These are phyloP conservation scores for Apiospora kogelbergensis DNA, from an alignment of 2,329 filamentous ascomycete species.

Conservation along the genomic window DNA sequence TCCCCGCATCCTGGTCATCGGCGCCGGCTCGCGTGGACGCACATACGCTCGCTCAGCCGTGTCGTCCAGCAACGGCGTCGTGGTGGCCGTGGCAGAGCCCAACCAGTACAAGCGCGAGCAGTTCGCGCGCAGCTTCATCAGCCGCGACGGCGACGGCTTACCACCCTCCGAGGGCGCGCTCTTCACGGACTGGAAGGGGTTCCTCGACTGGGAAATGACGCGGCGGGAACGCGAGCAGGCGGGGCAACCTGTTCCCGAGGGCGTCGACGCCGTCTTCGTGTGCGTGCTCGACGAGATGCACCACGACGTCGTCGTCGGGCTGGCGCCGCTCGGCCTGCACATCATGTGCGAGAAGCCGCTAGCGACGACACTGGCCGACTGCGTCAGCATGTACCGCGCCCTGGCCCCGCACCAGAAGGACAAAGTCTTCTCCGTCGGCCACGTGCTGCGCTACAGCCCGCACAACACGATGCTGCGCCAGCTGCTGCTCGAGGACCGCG, in stretches of 20 bases:
- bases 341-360: conserved; percentile 96
- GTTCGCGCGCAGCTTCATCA: conserved; percentile 73
- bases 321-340: conserved; percentile 71
- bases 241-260: conserved; percentile 48
- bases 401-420: conserved; percentile 38
- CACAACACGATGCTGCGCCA: conserved; percentile 85
- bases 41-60: conserved; percentile 70
- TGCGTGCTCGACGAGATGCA: conserved; percentile 87
- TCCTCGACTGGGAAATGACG: conserved; percentile 67
- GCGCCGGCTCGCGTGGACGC: conserved; percentile 76
- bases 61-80: conserved; percentile 63
- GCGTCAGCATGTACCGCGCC: conserved; percentile 69
- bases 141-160: conserved; percentile 49
- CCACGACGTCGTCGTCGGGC: conserved; percentile 72
- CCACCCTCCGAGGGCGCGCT: conserved; percentile 59
- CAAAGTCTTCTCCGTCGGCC: conserved; percentile 81
- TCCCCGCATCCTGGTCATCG: conserved; percentile 74
- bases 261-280: conserved; percentile 62
- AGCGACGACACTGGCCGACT: conserved; percentile 76
- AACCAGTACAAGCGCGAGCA: conserved; percentile 71
- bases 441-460: conserved; percentile 90
- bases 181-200: conserved; percentile 74
- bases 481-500: conserved; percentile 70
- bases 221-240: conserved; percentile 55
- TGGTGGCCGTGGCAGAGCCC: conserved; percentile 82